Evolutionary conservation across 2,329 filamentous ascomycete genomes (phyloP), one percentile per base, ranked within the genome.

Genomic region (Ophiosphaerella herpotricha): DNA sequence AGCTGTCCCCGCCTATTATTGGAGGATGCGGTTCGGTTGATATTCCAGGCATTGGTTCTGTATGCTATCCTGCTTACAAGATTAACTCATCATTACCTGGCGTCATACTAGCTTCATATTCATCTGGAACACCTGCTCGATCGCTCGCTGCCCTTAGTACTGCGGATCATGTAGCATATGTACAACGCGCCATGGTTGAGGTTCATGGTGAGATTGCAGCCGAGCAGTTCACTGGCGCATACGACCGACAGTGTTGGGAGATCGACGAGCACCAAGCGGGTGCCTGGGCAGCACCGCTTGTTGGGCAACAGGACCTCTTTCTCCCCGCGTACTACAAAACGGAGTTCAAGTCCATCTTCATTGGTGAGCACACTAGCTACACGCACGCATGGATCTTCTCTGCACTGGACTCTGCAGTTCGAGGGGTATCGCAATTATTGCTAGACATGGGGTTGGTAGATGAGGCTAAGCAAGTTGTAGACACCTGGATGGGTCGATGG

Each of bases 271-370:
- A 83, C 50, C 79, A 86, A 66, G 80, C 79, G 1, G 86, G 82
- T 4, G 81, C 82, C 6, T 90, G 86, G 86, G 82, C 82, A 1
- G 68, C 71, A 4, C 86, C 87, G 0, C 71, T 77, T 0, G 75
- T 84, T 0, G 86, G 85, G 0, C 85, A 89, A 73, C 86, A 90
- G 63, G 80, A 87, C 57, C 64, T 89, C 21, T 90, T 87, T 58
- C 75, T 90, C 7, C 87, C 88, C 0, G 83, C 86, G n/a, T 90
- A 88, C 63, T 89, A 87, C 63, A 82, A 85, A 64, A 89, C 86
- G 0, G 83, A 90, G 68, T 80, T 80, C 55, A 83, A 85, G 40
- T 85, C 86, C n/a, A 83, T 89, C 31, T 88, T 89, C 51, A 75
- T 87, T 1, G 41, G 74, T 2, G 87, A 90, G 67, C 86, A 89